Conservation (phyloP, 2,329 filamentous ascomycete genomes). For the Epichloe gansuensis region DNA sequence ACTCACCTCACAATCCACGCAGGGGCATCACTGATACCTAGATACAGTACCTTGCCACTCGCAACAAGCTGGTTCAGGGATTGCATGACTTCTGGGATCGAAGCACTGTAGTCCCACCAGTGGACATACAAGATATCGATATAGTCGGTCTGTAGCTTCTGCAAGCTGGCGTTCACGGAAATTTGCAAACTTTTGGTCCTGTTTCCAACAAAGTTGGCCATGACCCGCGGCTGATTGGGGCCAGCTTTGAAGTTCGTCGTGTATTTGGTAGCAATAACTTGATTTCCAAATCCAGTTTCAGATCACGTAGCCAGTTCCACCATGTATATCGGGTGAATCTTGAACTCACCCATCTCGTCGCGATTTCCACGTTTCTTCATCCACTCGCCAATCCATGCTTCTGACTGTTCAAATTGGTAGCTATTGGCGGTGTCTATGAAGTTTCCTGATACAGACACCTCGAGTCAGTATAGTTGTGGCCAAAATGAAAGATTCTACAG, state of each 20-base stretch:
- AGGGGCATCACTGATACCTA: constrained; percentile 57
- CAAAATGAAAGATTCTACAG: too few species aligned
- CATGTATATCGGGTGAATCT: not conserved
- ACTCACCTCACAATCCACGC: constrained; percentile 50
- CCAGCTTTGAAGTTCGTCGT: constrained; percentile 44
- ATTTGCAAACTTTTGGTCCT: constrained; percentile 46
- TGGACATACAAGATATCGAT: constrained; percentile 55
- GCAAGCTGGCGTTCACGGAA: constrained; percentile 43
- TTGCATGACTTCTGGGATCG: constrained; percentile 57
- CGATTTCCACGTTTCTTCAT: constrained; percentile 52
- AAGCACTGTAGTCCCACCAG: constrained; percentile 59
- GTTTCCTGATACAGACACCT: constrained; percentile 36
- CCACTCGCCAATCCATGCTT: constrained; percentile 60
- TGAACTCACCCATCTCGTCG: constrained; percentile 43
- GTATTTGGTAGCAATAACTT: constrained; percentile 59
- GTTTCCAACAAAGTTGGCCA: constrained; percentile 45
- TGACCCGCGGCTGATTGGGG: constrained; percentile 28
- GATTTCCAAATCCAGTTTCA: not conserved
- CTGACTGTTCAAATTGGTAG: constrained; percentile 52
- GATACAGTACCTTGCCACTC: constrained; percentile 50
- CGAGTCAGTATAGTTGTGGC: not conserved
- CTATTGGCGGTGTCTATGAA: constrained; percentile 63
- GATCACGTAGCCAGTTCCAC: not conserved
- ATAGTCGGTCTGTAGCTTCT: constrained; percentile 54
- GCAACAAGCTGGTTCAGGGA: constrained; percentile 48